phyloP scores from a whole-genome alignment of 768 basidiomycete species.

The Suillus tomentosus region DNA sequence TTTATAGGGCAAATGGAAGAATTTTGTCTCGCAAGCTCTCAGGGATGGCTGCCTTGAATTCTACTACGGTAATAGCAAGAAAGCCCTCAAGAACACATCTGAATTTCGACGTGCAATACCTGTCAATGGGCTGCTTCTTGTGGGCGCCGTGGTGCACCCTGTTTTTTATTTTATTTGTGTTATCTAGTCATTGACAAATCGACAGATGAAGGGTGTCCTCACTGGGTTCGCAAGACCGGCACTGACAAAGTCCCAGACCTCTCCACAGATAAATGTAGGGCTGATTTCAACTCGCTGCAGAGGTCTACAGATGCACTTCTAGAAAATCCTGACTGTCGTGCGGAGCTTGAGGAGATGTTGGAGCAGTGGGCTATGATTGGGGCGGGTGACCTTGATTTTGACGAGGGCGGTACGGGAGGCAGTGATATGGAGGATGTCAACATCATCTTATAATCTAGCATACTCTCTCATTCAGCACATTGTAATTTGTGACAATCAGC shows the following conservation, averaged over 20 bases:
- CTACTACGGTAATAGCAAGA: too few species aligned
- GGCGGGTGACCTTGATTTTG: background rate
- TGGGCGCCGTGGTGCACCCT: too few species aligned
- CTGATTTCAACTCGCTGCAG: background rate
- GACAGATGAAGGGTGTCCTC: too few species aligned
- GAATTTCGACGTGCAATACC: too few species aligned
- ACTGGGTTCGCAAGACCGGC: too few species aligned
- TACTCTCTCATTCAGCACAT: background rate
- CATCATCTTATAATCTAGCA: background rate
- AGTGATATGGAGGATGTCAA: conserved; percentile 1
- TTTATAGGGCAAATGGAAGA: too few species aligned
- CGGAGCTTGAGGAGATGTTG: background rate
- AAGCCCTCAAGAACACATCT: too few species aligned
- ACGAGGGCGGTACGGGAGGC: background rate
- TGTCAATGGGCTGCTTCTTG: too few species aligned
- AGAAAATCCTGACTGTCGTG: background rate
- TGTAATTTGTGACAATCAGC: background rate
- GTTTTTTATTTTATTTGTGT: too few species aligned
- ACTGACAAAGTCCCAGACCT: background rate
- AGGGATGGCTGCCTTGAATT: too few species aligned
- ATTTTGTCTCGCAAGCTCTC: too few species aligned
- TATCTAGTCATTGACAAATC: too few species aligned
- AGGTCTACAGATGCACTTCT: background rate
- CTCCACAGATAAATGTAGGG: background rate
- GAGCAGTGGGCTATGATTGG: background rate